These are phyloP conservation scores for Fragaria nilgerrensis DNA, from an alignment of 306 rosid genomes.

Conservation along the genomic window DNA sequence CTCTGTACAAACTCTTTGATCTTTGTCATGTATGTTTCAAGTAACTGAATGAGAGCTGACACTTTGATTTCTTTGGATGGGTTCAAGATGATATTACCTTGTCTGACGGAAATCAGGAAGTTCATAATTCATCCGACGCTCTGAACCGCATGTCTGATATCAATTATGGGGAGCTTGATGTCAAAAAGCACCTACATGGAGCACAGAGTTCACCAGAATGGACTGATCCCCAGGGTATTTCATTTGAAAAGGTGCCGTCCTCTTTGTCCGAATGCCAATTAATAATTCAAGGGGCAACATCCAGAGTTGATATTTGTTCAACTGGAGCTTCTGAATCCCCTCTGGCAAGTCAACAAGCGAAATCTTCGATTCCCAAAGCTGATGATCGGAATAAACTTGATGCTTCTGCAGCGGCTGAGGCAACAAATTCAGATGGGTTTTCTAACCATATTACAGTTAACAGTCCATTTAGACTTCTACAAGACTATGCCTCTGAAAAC, in stretches of 20 bases:
- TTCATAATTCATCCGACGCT: conserved; percentile 38
- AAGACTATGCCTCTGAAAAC: conserved; percentile 83
- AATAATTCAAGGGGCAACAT: conserved; percentile 30
- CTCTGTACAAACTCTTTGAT: background rate
- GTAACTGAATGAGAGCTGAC: conserved; percentile 2
- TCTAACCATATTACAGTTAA: conserved; percentile 40
- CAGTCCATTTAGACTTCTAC: conserved; percentile 76
- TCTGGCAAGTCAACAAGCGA: conserved; percentile 22
- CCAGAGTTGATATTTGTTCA: conserved; percentile 30
- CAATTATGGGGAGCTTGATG: conserved; percentile 29
- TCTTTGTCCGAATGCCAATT: conserved; percentile 31
- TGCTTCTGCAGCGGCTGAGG: conserved; percentile 36
- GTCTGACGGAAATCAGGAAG: conserved; percentile 48
- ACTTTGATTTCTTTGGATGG: conserved; percentile 25
- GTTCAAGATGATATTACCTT: conserved; percentile 72
- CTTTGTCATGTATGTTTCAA: background rate
- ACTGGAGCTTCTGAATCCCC: conserved; percentile 36
- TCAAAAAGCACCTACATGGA: conserved; percentile 32
- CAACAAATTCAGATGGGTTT: conserved; percentile 27
- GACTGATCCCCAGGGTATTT: conserved; percentile 20
- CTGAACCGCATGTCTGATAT: conserved; percentile 27
- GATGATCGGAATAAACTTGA: conserved; percentile 23
- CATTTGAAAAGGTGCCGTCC: conserved; percentile 26
- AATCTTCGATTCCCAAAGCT: conserved; percentile 26
- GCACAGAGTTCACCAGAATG: conserved; percentile 35